These are phyloP conservation scores for Wickerhamomyces bovis DNA, from an alignment of 805 yeast species.

Conservation along the genomic window DNA sequence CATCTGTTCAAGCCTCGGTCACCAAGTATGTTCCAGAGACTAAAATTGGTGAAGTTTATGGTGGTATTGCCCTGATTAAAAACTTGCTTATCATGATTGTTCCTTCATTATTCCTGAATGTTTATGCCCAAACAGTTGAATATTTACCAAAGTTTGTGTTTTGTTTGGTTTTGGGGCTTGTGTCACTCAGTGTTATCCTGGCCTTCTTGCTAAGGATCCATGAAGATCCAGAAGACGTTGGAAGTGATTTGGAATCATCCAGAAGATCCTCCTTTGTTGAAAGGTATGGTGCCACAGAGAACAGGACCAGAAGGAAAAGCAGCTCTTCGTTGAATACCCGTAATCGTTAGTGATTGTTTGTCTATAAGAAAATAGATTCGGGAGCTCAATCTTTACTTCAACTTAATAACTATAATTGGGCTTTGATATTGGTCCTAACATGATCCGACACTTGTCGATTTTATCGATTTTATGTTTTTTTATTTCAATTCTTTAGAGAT, in stretches of 20 bases:
- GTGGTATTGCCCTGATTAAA: conserved; percentile 58
- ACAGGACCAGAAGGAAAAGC: background rate
- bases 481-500: too few relatives aligned
- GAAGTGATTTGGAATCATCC: background rate
- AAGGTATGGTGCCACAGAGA: background rate
- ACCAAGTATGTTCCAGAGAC: conserved; percentile 56
- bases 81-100: conserved; percentile 40
- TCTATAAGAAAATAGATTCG: too few relatives aligned
- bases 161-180: conserved; percentile 18
- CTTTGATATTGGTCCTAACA: too few relatives aligned
- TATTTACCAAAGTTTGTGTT: conserved; percentile 34
- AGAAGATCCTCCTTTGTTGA: background rate
- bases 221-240: background rate
- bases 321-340: background rate
- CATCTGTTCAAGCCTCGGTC: conserved; percentile 52
- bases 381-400: too few relatives aligned
- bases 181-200: background rate
- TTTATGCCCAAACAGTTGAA: conserved; percentile 42
- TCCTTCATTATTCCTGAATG: conserved; percentile 42
- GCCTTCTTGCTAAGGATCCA: conserved; percentile 8
- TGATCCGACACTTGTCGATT: too few relatives aligned
- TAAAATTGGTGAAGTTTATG: conserved; percentile 65
- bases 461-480: too few relatives aligned
- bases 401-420: too few relatives aligned
- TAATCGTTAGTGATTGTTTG: background rate